These are phyloP conservation scores for Sporobolomyces phaffii DNA, from an alignment of 768 basidiomycete species.

Conservation along the genomic window DNA sequence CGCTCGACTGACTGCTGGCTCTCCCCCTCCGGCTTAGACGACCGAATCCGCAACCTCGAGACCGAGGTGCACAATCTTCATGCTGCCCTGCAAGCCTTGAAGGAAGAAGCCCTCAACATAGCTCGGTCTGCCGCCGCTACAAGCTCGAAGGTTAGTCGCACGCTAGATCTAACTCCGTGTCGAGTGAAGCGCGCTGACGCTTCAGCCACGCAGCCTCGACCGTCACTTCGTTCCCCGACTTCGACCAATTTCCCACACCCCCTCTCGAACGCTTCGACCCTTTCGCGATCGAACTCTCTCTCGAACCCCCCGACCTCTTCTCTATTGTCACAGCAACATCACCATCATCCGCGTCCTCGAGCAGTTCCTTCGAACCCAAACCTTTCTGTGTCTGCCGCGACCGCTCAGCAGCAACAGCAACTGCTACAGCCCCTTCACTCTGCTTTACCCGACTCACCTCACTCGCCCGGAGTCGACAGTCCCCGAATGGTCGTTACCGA, in stretches of 20 bases:
- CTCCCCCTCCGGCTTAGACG: constrained; percentile 50
- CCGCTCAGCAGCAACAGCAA: not conserved
- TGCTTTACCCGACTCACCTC: constrained; percentile 24
- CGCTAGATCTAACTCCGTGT: not conserved
- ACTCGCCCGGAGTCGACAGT: constrained; percentile 19
- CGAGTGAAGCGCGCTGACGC: not conserved
- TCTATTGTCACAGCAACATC: constrained; percentile 1
- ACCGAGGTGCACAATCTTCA: constrained; percentile 69
- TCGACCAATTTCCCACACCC: constrained; percentile 31
- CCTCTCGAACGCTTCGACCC: constrained; percentile 32
- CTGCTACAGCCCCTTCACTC: not conserved
- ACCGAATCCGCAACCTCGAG: constrained; percentile 64
- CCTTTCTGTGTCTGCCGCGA: not conserved
- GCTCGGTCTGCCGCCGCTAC: constrained; percentile 19
- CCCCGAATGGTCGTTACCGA: constrained; percentile 11
- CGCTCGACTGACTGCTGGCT: not conserved
- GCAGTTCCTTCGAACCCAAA: constrained; percentile 3
- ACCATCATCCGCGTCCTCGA: constrained; percentile 2
- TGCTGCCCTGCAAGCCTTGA: constrained; percentile 50
- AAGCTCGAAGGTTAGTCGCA: constrained; percentile 14
- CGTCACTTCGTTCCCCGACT: constrained; percentile 33
- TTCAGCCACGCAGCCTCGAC: constrained; percentile 5
- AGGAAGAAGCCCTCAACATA: constrained; percentile 36
- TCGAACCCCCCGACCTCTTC: constrained; percentile 7
- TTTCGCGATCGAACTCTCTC: constrained; percentile 17